These are phyloP conservation scores for Coniochaeta sp. DNA, from an alignment of 2,329 filamentous ascomycete species.

Conservation along the genomic window DNA sequence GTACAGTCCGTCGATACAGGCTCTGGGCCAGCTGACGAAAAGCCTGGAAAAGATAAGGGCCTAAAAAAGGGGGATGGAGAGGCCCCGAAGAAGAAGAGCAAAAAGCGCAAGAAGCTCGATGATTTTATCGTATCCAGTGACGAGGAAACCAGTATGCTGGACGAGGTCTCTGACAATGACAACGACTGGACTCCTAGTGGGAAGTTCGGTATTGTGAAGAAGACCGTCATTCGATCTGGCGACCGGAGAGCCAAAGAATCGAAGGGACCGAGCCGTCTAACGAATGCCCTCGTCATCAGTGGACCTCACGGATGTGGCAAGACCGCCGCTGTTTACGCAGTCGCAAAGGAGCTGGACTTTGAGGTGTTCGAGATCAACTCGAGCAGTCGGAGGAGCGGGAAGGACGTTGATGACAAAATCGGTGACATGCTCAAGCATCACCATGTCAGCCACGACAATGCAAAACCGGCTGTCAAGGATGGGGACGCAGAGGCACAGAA, in stretches of 20 bases:
- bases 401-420: constrained; percentile 83
- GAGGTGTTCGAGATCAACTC: constrained; percentile 94
- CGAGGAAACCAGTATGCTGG: constrained; percentile 64
- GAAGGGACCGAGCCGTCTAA: constrained; percentile 42
- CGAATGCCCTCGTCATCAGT: constrained; percentile 80
- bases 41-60: constrained; percentile 16
- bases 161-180: constrained; percentile 59
- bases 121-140: constrained; percentile 75
- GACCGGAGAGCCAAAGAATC: constrained; percentile 24
- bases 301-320: constrained; percentile 89
- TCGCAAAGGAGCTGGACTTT: constrained; percentile 85
- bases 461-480: constrained; percentile 16
- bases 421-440: constrained; percentile 98
- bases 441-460: constrained; percentile 57
- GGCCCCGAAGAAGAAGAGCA: constrained; percentile 58
- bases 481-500: constrained; percentile 20
- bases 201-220: constrained; percentile 33
- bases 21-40: constrained; percentile 20
- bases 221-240: constrained; percentile 46
- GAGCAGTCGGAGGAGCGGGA: constrained; percentile 74
- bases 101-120: constrained; percentile 70
- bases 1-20: constrained; percentile 70
- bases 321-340: constrained; percentile 84
- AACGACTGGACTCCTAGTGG: constrained; percentile 33
- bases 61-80: constrained; percentile 19